Conservation (phyloP, 257 asterid species). For the Solanum pimpinellifolium region DNA sequence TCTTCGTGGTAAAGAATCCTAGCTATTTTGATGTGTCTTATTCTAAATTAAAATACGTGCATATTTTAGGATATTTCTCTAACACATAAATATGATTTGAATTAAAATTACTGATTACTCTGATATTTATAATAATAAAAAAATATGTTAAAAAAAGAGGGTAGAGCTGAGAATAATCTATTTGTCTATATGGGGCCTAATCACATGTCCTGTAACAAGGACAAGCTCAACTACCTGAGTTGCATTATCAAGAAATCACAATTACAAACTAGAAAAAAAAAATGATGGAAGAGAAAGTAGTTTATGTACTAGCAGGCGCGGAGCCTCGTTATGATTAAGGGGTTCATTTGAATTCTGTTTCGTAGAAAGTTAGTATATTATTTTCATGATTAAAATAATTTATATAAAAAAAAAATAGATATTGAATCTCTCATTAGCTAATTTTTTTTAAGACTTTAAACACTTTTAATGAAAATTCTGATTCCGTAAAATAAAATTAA, state of each 20-base stretch:
- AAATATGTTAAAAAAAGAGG: not conserved
- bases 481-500: no score
- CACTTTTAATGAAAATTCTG: no score
- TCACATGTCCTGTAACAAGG: not conserved
- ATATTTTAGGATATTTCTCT: not conserved
- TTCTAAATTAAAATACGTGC: not conserved
- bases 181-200: not conserved
- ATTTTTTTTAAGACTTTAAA: no score
- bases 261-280: not conserved
- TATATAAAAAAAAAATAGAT: no score
- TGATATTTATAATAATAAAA: not conserved
- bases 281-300: not conserved
- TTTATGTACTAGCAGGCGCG: not conserved
- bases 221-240: not conserved
- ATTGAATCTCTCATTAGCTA: no score
- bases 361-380: no score
- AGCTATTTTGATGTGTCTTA: not conserved
- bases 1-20: not conserved
- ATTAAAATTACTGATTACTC: not conserved
- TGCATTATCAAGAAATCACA: not conserved
- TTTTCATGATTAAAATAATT: no score
- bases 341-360: not conserved
- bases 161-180: not conserved
- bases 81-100: not conserved
- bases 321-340: not conserved